Percentiles rank a stretch among this genome's conserved stretches.
phyloP scores from a whole-genome alignment of 306 rosid species.

The Begonia masoniana region DNA sequence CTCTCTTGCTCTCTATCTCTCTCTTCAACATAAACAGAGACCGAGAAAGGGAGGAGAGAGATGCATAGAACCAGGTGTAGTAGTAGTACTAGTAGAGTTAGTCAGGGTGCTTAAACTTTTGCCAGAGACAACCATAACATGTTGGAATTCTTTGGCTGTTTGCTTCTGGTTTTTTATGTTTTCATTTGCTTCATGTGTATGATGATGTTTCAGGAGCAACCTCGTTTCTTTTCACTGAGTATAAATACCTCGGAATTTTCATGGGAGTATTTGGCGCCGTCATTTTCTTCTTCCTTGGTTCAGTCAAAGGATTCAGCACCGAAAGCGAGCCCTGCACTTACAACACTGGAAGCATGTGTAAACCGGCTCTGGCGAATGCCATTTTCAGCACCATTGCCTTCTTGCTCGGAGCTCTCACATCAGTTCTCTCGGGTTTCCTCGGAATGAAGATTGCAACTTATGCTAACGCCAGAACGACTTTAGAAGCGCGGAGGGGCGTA shows the following conservation, averaged over 20 bases:
- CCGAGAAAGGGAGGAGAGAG: too few species aligned
- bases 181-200: too few species aligned
- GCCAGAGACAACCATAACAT: neutral
- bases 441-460: slow-evolving; percentile 70
- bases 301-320: slow-evolving; percentile 58
- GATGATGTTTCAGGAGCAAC: slow-evolving; percentile 41
- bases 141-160: neutral
- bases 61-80: too few species aligned
- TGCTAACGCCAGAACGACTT: slow-evolving; percentile 64
- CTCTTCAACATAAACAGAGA: neutral
- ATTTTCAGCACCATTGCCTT: slow-evolving; percentile 43
- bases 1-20: neutral
- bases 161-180: neutral
- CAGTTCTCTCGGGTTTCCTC: slow-evolving; percentile 49
- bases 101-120: too few species aligned
- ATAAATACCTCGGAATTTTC: slow-evolving; percentile 44
- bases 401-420: slow-evolving; percentile 51
- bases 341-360: slow-evolving; percentile 43
- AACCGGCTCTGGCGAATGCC: slow-evolving; percentile 64
- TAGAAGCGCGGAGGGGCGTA: slow-evolving; percentile 45
- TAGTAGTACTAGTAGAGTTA: too few species aligned
- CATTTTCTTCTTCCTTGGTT: slow-evolving; percentile 54
- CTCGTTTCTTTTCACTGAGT: slow-evolving; percentile 49
- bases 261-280: slow-evolving; percentile 35
- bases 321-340: slow-evolving; percentile 58